These are phyloP conservation scores for Sophora flavescens DNA, from an alignment of 306 rosid genomes.

Conservation along the genomic window DNA sequence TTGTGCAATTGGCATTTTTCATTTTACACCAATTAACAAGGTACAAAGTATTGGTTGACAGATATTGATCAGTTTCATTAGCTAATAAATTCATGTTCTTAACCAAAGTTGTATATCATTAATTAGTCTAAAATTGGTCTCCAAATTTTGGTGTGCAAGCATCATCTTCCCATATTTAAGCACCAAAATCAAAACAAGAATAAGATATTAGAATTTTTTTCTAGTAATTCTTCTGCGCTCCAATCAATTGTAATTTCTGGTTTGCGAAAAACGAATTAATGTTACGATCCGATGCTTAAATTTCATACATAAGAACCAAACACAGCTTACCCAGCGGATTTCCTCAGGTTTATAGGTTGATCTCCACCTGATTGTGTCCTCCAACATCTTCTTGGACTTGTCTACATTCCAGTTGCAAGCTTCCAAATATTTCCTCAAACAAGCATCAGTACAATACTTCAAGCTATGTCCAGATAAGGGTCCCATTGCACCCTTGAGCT, in stretches of 20 bases:
- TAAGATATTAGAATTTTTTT: too few species aligned
- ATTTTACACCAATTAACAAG: neutral
- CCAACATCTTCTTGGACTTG: conserved; percentile 80
- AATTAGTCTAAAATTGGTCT: neutral
- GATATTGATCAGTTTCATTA: neutral
- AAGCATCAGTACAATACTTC: conserved; percentile 72
- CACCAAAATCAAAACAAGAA: conserved; percentile 26
- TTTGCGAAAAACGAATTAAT: too few species aligned
- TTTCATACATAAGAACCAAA: conserved; percentile 32
- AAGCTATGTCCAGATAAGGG: conserved; percentile 70
- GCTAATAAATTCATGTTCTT: neutral
- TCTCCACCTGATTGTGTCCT: conserved; percentile 84
- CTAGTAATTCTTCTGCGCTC: too few species aligned
- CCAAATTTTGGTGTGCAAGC: neutral
- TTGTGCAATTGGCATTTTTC: too few species aligned
- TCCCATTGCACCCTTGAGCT: conserved; percentile 72
- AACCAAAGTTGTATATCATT: neutral
- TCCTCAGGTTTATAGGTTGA: conserved; percentile 79
- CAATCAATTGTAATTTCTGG: too few species aligned
- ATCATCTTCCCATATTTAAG: neutral
- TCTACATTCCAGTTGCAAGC: conserved; percentile 88
- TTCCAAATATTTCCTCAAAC: conserved; percentile 78
- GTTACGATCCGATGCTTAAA: too few species aligned
- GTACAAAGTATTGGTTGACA: neutral
- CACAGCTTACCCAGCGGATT: conserved; percentile 85